Base-by-base conservation (phyloP, 306 rosid species). In the Vigna trinervia region DNA sequence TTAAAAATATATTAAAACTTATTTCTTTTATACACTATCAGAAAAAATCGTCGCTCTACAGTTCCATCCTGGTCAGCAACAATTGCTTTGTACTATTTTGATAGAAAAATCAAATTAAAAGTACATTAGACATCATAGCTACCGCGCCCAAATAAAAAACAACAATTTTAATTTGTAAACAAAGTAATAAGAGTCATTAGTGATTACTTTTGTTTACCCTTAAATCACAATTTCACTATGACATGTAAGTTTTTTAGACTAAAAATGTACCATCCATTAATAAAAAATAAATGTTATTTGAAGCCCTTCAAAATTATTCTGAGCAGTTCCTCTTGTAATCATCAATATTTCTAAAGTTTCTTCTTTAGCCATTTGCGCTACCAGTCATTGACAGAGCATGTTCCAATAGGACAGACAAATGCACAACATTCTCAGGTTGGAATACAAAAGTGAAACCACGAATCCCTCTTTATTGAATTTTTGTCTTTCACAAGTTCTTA, bases 51-150 rank as follows among this genome's bases (percentile, higher is more conserved):
- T 17, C 19, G 19, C 19, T 17, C 19, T 17, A 17, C 93, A 89
- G 93, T 91, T 91, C 90, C 86, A 89, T 86, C 93, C 86, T 91
- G 89, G 90, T 93, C 90, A 87, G 90, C 83, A 88, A 22, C 23
- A 22, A 20, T 22, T 22, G 0, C 23, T 0, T 34, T 34, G 0
- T 34, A 6, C 39, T 6, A 5, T 34, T 34, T 34, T 34, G 39
- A 3, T 32, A 32, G 36, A 0, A 32, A 32, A 4, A 4, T 32
- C 36, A 32, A 32, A 4, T 32, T 32, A 4, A 32, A 28, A 28
- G 30, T 32, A 32, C 4, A 30, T 30, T 30, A 30, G 4, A 30
- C 2, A 30, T 22, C 23, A 22, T 22, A 1, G 23, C 23, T 22
- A 22, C 23, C 23, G 23, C 23, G 1, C 23, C 23, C 23, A 22